Conservation (phyloP, 257 asterid genomes). For the Verbascum thapsus region DNA sequence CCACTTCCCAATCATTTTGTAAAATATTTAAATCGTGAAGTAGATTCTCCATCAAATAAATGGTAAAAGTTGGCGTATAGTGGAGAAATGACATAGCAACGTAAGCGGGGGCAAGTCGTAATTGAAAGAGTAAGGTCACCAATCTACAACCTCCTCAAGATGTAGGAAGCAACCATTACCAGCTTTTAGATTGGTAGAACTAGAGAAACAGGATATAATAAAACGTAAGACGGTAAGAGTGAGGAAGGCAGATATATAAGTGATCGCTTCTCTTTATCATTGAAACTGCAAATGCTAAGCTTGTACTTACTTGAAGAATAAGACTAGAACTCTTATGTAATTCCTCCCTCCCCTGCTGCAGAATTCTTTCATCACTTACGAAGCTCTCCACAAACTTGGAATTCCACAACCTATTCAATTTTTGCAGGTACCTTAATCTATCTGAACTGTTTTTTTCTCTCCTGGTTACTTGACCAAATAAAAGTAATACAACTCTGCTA, state of each 20-base stretch:
- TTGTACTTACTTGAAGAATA: not conserved
- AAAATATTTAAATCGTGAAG: not conserved
- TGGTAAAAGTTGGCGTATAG: not conserved
- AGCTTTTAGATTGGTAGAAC: not conserved
- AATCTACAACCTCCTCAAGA: not conserved
- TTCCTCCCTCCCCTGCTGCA: conserved; percentile 38
- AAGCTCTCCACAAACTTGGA: conserved; percentile 84
- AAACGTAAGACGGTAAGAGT: not conserved
- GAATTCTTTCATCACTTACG: conserved; percentile 86
- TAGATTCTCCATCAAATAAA: conserved; percentile 1
- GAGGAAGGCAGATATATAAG: not conserved
- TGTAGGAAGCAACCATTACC: not conserved
- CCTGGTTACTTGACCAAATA: conserved; percentile 11
- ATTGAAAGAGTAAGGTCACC: too few relatives aligned
- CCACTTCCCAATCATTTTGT: not conserved
- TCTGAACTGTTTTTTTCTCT: conserved; percentile 18
- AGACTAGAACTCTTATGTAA: conserved; percentile 8
- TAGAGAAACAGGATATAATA: not conserved
- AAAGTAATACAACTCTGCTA: conserved; percentile 6
- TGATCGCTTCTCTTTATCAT: conserved; percentile 7
- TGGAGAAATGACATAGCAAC: not conserved
- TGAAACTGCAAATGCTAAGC: conserved; percentile 22
- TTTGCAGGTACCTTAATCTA: conserved; percentile 71
- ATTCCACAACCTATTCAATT: conserved; percentile 83
- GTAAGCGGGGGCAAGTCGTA: not conserved